Conservation (phyloP, 495 filamentous ascomycete genomes). For the Neurospora terricola region DNA sequence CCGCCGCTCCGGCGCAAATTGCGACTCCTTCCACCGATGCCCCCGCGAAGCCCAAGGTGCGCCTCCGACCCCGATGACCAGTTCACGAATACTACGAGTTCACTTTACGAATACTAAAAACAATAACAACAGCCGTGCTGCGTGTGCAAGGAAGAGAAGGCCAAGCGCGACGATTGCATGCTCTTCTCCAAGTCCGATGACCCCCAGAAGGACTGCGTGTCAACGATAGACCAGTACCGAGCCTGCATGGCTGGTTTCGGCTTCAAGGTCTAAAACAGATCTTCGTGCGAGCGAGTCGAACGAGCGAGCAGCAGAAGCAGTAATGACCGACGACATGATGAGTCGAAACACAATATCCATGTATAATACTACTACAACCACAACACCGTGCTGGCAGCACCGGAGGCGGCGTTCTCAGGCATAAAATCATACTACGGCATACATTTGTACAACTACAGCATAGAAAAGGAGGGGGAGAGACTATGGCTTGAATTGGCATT, state of each 20-base stretch:
- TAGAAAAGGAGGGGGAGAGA: not conserved
- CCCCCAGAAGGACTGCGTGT: slow-evolving; percentile 68
- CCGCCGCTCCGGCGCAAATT: slow-evolving; percentile 13
- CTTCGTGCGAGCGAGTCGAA: not conserved
- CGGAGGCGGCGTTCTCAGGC: not conserved
- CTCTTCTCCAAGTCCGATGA: slow-evolving; percentile 77
- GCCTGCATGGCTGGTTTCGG: slow-evolving; percentile 90
- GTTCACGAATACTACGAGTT: no score
- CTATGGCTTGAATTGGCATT: not conserved
- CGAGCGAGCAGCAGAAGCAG: not conserved
- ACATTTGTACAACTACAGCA: not conserved
- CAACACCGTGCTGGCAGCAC: not conserved
- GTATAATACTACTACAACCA: not conserved
- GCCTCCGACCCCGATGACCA: slow-evolving; percentile 2
- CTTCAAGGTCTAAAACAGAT: slow-evolving; percentile 61
- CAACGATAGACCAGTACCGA: slow-evolving; percentile 75
- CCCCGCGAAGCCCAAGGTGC: slow-evolving; percentile 37
- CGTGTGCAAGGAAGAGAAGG: slow-evolving; percentile 94
- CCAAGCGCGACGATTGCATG: slow-evolving; percentile 94
- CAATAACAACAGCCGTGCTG: slow-evolving; percentile 70
- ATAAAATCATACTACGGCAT: not conserved
- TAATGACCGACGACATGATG: not conserved
- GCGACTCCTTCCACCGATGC: slow-evolving; percentile 13
- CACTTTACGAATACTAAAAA: no score
- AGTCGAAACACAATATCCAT: not conserved